Conservation (phyloP, 176 grass and related monocot species). For the Bothriochloa decipiens region DNA sequence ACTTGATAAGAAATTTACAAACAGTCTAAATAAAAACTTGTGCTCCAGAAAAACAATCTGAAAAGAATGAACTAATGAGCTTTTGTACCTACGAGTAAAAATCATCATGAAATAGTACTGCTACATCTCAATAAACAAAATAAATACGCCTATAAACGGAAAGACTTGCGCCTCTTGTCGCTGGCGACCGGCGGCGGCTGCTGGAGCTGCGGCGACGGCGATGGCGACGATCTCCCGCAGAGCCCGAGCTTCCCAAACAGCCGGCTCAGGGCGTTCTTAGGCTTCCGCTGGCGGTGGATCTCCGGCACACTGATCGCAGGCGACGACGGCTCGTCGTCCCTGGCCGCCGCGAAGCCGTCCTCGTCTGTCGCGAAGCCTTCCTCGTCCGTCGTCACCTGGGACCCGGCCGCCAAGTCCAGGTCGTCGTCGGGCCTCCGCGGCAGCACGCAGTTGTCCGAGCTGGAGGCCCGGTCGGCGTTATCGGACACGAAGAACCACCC, state of each 20-base stretch:
- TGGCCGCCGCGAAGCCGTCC: neutral
- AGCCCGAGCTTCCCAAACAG: conserved; percentile 59
- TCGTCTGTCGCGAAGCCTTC: neutral
- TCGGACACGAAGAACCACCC: conserved; percentile 67
- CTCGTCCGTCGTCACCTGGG: conserved; percentile 32
- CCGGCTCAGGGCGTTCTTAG: conserved; percentile 51
- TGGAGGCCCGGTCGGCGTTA: conserved; percentile 51
- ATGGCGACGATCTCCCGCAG: conserved; percentile 26
- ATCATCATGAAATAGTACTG: neutral
- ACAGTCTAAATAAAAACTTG: neutral
- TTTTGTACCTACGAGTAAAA: neutral
- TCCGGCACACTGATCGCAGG: conserved; percentile 55
- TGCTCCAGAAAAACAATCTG: neutral
- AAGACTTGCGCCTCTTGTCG: conserved; percentile 35
- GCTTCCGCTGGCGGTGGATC: conserved; percentile 55
- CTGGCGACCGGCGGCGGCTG: conserved; percentile 15
- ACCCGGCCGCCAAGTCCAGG: neutral
- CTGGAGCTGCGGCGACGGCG: neutral
- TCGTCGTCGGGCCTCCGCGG: conserved; percentile 11
- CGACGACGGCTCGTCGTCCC: conserved; percentile 32
- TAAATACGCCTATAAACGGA: conserved; percentile 17
- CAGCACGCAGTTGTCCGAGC: conserved; percentile 35
- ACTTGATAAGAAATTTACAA: neutral
- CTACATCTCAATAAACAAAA: neutral
- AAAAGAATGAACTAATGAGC: neutral